Conservation (phyloP, 2,329 filamentous ascomycete genomes). For the Kalaharituber pfeilii region DNA sequence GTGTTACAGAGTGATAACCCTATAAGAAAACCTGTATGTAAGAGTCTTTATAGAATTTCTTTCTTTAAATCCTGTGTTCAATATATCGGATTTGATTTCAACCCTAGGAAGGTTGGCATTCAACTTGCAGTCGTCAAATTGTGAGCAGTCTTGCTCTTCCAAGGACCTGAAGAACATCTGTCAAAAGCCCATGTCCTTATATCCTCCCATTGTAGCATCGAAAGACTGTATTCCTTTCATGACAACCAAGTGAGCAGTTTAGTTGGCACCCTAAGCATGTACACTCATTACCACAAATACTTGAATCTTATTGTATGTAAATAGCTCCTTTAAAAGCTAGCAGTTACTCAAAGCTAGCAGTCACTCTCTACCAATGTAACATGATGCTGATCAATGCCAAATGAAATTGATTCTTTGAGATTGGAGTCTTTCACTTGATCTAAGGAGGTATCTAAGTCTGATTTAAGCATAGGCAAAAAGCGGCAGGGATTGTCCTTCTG, state of each 20-base stretch:
- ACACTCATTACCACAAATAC: constrained; percentile 92
- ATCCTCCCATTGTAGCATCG: constrained; percentile 92
- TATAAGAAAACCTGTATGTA: constrained; percentile 94
- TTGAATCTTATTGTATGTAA: constrained; percentile 95
- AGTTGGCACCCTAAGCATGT: constrained; percentile 87
- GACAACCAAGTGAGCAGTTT: constrained; percentile 89
- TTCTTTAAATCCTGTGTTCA: constrained; percentile 94
- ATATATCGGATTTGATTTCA: background rate
- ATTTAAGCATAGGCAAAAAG: constrained; percentile 86
- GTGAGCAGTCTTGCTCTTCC: constrained; percentile 88
- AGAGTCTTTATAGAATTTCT: constrained; percentile 97
- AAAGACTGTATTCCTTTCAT: constrained; percentile 98
- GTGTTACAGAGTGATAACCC: constrained; percentile 75
- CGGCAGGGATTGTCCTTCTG: constrained; percentile 89
- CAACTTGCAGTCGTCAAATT: constrained; percentile 59
- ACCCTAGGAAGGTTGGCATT: background rate
- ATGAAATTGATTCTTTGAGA: constrained; percentile 80
- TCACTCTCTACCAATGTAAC: constrained; percentile 92
- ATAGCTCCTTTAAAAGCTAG: constrained; percentile 92
- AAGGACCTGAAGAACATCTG: constrained; percentile 94
- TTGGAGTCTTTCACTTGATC: constrained; percentile 81
- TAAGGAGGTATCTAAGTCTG: constrained; percentile 78
- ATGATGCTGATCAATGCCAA: constrained; percentile 93
- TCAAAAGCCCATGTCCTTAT: constrained; percentile 98
- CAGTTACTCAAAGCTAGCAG: constrained; percentile 64